Base-by-base conservation (phyloP, 2,329 filamentous ascomycete species). In the Hymenoscyphus fructigenus region DNA sequence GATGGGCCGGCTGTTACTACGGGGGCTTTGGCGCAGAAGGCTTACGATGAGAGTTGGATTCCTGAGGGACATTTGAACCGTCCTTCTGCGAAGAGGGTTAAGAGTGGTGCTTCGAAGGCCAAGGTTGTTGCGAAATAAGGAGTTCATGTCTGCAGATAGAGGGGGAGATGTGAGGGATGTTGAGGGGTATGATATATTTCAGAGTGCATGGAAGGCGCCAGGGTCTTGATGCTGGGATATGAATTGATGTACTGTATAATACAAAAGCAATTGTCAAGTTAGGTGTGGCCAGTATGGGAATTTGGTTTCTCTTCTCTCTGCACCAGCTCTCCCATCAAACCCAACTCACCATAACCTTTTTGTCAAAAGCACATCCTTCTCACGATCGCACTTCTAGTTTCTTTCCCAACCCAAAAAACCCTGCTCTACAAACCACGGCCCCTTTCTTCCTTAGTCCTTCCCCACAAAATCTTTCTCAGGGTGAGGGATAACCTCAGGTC, bases 51-150 rank as follows among this genome's bases (percentile, higher is more conserved):
- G 68, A 72, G 70, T 65, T 75, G 74, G 74, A 75, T 75, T 38
- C 74, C 74, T 4, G 72, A 74, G 44, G 88, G 91, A 77, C 93
- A 98, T 80, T 87, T 97, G 78, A 91, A 94, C 82, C 89, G 91
- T 72, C 93, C 94, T 44, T 84, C 90, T 71, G 90, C 86, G 64
- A 85, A 85, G 78, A 85, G 86, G 69, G 84, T 86, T 78, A 88
- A 88, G 85, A 85, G 83, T 70, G 79, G 83, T 69, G 63, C 69
- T 7, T 63, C 68, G 9, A 55, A 55, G 44, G 34, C 34, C 2
- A 36, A 44, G 23, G 20, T 59, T 32, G 26, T 12, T 57, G 28
- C 26, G 12, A 32, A 34, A 17, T 34, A 57, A 57, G 1, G 26
- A 7, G 14, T 57, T 57, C 20, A 20, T 14, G 12, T 32, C 7